Conservation (phyloP, 148 eudicot species). For the Mesembryanthemum crystallinum region DNA sequence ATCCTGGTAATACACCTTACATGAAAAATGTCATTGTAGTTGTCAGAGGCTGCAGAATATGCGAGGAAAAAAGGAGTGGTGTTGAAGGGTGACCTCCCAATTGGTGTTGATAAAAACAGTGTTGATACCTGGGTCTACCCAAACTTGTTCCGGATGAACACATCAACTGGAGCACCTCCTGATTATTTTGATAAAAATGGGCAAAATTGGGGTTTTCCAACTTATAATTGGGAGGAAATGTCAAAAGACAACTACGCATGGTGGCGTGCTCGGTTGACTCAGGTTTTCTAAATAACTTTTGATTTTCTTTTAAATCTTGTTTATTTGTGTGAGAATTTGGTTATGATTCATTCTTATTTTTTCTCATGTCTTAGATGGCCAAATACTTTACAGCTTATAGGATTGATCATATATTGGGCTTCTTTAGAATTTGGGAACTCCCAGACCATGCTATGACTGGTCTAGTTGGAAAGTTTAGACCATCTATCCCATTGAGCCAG, state of each 20-base stretch:
- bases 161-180: slow-evolving; percentile 99
- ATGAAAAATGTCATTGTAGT: slow-evolving; percentile 32
- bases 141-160: slow-evolving; percentile 88
- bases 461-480: slow-evolving; percentile 91
- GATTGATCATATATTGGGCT: slow-evolving; percentile 93
- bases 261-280: slow-evolving; percentile 97
- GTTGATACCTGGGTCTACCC: slow-evolving; percentile 99
- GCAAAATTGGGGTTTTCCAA: slow-evolving; percentile 98
- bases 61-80: slow-evolving; percentile 84
- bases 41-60: slow-evolving; percentile 87
- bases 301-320: not conserved
- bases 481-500: slow-evolving; percentile 92
- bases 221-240: slow-evolving; percentile 99
- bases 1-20: slow-evolving; percentile 8
- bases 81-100: slow-evolving; percentile 95
- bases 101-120: slow-evolving; percentile 91
- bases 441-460: slow-evolving; percentile 96
- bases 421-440: slow-evolving; percentile 99
- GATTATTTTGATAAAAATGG: slow-evolving; percentile 99
- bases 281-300: slow-evolving; percentile 44
- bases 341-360: slow-evolving; percentile 3
- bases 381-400: slow-evolving; percentile 94
- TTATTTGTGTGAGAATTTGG: not conserved
- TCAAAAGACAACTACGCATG: slow-evolving; percentile 95
- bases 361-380: slow-evolving; percentile 57